Evolutionary conservation across 768 basidiomycete genomes (phyloP).

Genomic region (Udeniomyces megalosporus): DNA sequence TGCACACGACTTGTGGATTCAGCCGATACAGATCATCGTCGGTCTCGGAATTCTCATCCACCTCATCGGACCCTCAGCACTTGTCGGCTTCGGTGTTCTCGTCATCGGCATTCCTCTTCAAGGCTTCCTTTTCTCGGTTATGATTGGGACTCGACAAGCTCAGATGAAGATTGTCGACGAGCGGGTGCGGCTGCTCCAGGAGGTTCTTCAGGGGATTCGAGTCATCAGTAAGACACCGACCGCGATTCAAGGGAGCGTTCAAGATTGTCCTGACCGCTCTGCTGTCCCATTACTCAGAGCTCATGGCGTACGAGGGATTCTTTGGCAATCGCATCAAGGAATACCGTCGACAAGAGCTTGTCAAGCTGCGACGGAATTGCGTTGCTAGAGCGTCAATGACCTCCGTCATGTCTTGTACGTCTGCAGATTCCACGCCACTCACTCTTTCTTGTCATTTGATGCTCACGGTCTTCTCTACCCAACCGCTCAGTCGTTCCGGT

Average conservation of each 20-base stretch:
- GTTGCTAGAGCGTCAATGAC: conserved; percentile 20
- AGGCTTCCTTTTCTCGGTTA: conserved; percentile 36
- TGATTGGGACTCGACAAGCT: conserved; percentile 31
- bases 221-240: conserved; percentile 35
- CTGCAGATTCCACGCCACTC: neutral
- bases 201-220: conserved; percentile 46
- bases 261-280: neutral
- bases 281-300: conserved; percentile 23
- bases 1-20: conserved; percentile 38
- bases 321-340: conserved; percentile 21
- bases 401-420: neutral
- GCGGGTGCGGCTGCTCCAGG: conserved; percentile 48
- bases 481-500: conserved; percentile 40
- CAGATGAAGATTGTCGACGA: conserved; percentile 46
- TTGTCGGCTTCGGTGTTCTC: conserved; percentile 49
- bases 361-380: conserved; percentile 21
- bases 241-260: too few species aligned
- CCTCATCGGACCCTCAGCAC: conserved; percentile 53
- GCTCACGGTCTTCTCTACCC: conserved; percentile 16
- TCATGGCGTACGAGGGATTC: conserved; percentile 42
- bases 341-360: conserved; percentile 22
- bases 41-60: conserved; percentile 47
- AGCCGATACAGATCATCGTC: conserved; percentile 42
- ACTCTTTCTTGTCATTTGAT: neutral
- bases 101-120: conserved; percentile 47